These are phyloP conservation scores for Talaromyces thailandensis DNA, from an alignment of 495 filamentous ascomycete genomes.

Conservation along the genomic window DNA sequence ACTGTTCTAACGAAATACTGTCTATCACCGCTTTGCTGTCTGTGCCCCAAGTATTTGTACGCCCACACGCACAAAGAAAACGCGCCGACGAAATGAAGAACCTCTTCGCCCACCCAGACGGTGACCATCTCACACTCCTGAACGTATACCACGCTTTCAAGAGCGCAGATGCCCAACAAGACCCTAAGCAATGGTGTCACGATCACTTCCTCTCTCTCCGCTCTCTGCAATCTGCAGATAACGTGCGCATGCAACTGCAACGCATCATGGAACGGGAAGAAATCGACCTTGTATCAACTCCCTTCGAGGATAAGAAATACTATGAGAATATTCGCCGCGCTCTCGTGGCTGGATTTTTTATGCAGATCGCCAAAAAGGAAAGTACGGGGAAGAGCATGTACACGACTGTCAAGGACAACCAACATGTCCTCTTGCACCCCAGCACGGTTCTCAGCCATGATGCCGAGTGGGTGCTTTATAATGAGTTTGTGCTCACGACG, in stretches of 20 bases:
- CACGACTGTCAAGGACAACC: conserved; percentile 88
- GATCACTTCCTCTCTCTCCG: conserved; percentile 94
- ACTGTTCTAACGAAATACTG: conserved; percentile 96
- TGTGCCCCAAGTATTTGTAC: conserved; percentile 88
- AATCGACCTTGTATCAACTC: conserved; percentile 75
- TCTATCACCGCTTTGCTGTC: conserved; percentile 92
- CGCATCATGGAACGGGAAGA: conserved; percentile 93
- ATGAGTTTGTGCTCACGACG: conserved; percentile 94
- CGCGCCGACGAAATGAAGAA: conserved; percentile 97
- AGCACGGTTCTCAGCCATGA: conserved; percentile 78
- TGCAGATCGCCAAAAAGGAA: conserved; percentile 97
- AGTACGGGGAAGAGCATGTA: conserved; percentile 66
- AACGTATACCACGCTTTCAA: conserved; percentile 99
- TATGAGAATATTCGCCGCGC: conserved; percentile 94
- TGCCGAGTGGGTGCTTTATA: conserved; percentile 95
- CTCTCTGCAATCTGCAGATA: conserved; percentile 83
- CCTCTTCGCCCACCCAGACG: conserved; percentile 84
- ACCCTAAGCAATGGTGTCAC: conserved; percentile 87
- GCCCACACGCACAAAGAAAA: conserved; percentile 73
- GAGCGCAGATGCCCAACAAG: conserved; percentile 56
- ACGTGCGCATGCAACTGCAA: conserved; percentile 81
- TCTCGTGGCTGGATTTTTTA: conserved; percentile 95
- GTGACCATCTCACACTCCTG: conserved; percentile 90
- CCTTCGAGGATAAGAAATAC: conserved; percentile 93
- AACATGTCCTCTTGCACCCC: conserved; percentile 86